Evolutionary conservation across 352 stramenopile species (phyloP).

Genomic region (Globisporangium alternatum): DNA sequence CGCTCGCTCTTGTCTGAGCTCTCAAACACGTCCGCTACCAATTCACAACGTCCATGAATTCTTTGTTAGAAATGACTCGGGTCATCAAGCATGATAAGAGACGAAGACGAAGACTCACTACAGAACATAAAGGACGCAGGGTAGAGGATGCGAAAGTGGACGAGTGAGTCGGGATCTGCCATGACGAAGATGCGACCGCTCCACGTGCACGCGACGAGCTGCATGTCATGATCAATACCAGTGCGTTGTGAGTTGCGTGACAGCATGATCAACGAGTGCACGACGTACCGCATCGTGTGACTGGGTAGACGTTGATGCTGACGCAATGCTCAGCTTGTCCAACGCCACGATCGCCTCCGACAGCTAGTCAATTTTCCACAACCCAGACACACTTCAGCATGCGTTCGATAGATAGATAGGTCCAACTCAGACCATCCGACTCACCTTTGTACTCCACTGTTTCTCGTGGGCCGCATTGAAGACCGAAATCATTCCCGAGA

Average conservation of each 20-base stretch:
- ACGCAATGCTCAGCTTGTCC: constrained; percentile 30
- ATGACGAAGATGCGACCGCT: constrained; percentile 61
- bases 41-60: background rate
- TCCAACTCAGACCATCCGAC: background rate
- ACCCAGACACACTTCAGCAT: background rate
- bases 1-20: constrained; percentile 27
- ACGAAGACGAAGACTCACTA: constrained; percentile 28
- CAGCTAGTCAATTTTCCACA: constrained; percentile 23
- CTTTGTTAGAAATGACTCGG: background rate
- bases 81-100: background rate
- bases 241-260: background rate
- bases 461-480: constrained; percentile 33
- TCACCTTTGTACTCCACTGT: constrained; percentile 49
- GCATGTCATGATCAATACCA: background rate
- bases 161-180: constrained; percentile 33
- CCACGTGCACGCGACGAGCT: constrained; percentile 75
- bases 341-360: constrained; percentile 49
- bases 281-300: constrained; percentile 10
- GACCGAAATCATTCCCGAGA: constrained; percentile 35
- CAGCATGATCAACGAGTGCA: background rate
- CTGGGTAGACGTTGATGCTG: background rate
- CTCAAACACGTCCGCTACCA: constrained; percentile 35
- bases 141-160: constrained; percentile 65
- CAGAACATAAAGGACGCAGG: constrained; percentile 64
- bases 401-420: background rate